phyloP scores from a whole-genome alignment of 495 filamentous ascomycete genomes.

The Poronia punctata region DNA sequence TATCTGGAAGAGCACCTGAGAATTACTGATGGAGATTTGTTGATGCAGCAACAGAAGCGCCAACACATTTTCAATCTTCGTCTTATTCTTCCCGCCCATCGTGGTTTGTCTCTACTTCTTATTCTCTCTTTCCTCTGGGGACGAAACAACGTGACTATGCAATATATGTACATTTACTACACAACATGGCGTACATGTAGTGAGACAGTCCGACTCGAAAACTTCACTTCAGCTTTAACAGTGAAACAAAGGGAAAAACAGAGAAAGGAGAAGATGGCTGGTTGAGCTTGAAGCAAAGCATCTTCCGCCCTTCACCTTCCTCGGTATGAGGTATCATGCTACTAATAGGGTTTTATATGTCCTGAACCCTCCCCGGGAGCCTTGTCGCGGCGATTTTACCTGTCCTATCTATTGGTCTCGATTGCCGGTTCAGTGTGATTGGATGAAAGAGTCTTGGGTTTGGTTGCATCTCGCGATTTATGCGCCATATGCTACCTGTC shows the following conservation, averaged over 20 bases:
- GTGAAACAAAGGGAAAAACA: background rate
- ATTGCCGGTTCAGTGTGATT: background rate
- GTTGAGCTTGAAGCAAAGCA: too few species aligned
- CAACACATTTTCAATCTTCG: too few species aligned
- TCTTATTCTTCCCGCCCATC: constrained; percentile 4
- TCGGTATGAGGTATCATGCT: too few species aligned
- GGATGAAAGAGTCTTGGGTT: background rate
- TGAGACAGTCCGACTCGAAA: too few species aligned
- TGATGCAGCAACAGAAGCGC: too few species aligned
- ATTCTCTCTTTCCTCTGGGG: background rate
- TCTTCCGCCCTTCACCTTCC: too few species aligned
- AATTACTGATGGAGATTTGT: too few species aligned
- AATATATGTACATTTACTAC: constrained; percentile 13
- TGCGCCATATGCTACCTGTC: constrained; percentile 43
- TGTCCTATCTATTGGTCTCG: background rate
- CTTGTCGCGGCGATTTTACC: too few species aligned
- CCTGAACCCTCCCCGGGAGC: too few species aligned
- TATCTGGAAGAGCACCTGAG: too few species aligned
- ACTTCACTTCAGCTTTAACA: too few species aligned
- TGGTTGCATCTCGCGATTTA: constrained; percentile 16
- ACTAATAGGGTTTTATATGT: too few species aligned
- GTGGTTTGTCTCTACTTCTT: background rate
- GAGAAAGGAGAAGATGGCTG: background rate
- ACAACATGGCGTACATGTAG: constrained; percentile 8
- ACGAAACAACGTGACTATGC: constrained; percentile 7